Evolutionary conservation across 257 asterid genomes (phyloP), one percentile per base, ranked within the genome.

Genomic region (Jasminum sambac): DNA sequence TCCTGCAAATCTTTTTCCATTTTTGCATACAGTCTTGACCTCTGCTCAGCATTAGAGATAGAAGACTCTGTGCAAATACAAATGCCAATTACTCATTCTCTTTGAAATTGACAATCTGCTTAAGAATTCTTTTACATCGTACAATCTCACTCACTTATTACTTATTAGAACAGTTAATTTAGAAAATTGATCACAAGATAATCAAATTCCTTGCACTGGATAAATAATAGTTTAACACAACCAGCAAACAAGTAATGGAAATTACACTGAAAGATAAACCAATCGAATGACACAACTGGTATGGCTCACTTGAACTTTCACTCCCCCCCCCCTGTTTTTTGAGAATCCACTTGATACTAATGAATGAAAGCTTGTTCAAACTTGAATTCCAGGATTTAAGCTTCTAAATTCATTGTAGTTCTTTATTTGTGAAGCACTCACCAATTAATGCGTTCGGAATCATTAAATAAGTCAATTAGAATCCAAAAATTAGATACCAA

Each of bases 1-100:
- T 85, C 93, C 61, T 84, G 90, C 84, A 95, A 79, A 73, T 92
- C 98, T 74, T 80, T 85, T 2, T 85, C 92, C 96, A 95, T 78
- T 75, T 88, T 82, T 21, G 85, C 84, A 59, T 91, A 95, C 58
- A 95, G 79, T 50, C 77, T 76, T 7, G 86, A 85, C 82, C 99
- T 89, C 66, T 81, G 81, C 75, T 88, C 95, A 19, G 87, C 78
- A 76, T 83, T 36, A 10, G 95, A 75, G 72, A 73, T 69, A 9
- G 89, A 76, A 61, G 80, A 74, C 38, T 84, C 88, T 78, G 75
- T 63, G 68, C 72, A 80, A 64, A 14, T 39, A 30, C 42, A 38
- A 66, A 34, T 48, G 40, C 63, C 63, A 67, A 42, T 83, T 64
- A 41, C n/a, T 39, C 43, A 37, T 59, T 48, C 16, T 74, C 78